Evolutionary conservation across 306 rosid species (phyloP).

Genomic region (Glycine soja): DNA sequence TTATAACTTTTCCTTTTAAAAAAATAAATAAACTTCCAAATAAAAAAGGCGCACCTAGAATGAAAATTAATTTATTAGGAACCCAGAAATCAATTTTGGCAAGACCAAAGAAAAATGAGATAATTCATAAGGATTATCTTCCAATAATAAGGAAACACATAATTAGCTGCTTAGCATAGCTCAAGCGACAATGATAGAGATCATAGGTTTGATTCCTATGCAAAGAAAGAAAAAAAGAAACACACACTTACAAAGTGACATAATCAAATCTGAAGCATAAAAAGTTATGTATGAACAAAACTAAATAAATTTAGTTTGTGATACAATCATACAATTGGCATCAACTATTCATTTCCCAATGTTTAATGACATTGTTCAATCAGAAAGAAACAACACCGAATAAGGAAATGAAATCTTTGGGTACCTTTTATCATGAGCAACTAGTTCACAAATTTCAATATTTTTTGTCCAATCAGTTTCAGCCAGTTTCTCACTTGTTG

Average conservation of each 20-base stretch:
- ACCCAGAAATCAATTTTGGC: conserved; percentile 9
- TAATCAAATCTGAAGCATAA: conserved; percentile 24
- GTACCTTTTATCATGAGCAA: conserved; percentile 86
- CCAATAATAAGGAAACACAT: conserved; percentile 1
- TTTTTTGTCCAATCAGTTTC: conserved; percentile 92
- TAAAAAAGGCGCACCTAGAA: conserved; percentile 17
- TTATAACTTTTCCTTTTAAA: conserved; percentile 13
- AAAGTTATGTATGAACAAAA: background rate
- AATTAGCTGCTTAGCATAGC: conserved; percentile 20
- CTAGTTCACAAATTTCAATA: conserved; percentile 89
- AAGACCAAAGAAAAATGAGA: conserved; percentile 19
- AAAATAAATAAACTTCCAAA: background rate
- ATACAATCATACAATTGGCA: conserved; percentile 19
- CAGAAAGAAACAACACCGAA: conserved; percentile 25
- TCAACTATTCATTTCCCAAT: conserved; percentile 32
- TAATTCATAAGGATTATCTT: conserved; percentile 11
- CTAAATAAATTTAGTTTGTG: conserved; percentile 14
- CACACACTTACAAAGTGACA: background rate
- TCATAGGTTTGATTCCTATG: conserved; percentile 19
- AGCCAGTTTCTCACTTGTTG: conserved; percentile 79
- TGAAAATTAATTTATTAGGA: background rate
- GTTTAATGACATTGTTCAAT: conserved; percentile 32
- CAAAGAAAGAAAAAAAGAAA: background rate
- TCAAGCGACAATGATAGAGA: background rate
- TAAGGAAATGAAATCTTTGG: conserved; percentile 19